A percentile compares a stretch with the other conserved stretches of the same genome.
Evolutionary conservation across 495 filamentous ascomycete genomes (phyloP).

Genomic region (Annulohypoxylon maeteangense): DNA sequence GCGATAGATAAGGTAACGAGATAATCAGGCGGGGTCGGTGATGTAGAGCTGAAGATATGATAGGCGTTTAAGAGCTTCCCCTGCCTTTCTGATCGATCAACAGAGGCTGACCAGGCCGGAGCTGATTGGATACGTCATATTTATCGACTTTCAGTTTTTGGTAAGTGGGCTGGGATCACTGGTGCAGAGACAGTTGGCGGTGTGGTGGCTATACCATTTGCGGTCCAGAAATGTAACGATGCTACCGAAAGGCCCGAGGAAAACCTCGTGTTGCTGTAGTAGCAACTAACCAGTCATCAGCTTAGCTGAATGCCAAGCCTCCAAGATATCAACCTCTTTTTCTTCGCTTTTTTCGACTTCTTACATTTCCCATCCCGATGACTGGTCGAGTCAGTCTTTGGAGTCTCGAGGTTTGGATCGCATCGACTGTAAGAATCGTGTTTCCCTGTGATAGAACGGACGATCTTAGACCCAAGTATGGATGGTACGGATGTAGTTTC

Average conservation of each 20-base stretch:
- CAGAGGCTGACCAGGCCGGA: conserved; percentile 29
- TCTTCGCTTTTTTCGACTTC: background rate
- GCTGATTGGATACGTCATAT: conserved; percentile 46
- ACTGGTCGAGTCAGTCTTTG: background rate
- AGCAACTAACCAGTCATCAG: conserved; percentile 29
- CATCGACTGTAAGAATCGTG: background rate
- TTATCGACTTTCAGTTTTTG: conserved; percentile 43
- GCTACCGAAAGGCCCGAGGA: conserved; percentile 44
- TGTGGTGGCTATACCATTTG: conserved; percentile 28
- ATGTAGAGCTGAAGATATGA: conserved; percentile 30
- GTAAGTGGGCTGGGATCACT: conserved; percentile 35
- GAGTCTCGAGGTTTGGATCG: background rate
- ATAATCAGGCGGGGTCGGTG: conserved; percentile 37
- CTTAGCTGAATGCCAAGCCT: conserved; percentile 34
- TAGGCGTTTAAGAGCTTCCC: conserved; percentile 40
- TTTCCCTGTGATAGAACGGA: background rate
- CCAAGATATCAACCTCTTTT: conserved; percentile 7
- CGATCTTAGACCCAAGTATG: background rate
- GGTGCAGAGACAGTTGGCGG: conserved; percentile 35
- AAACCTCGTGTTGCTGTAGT: conserved; percentile 49
- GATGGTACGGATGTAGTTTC: background rate
- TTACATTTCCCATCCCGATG: background rate
- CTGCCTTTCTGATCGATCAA: conserved; percentile 27
- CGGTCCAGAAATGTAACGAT: conserved; percentile 31
- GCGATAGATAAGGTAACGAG: conserved; percentile 45